Conservation (phyloP, 441 rosid genomes). For the Gossypium aridum region DNA sequence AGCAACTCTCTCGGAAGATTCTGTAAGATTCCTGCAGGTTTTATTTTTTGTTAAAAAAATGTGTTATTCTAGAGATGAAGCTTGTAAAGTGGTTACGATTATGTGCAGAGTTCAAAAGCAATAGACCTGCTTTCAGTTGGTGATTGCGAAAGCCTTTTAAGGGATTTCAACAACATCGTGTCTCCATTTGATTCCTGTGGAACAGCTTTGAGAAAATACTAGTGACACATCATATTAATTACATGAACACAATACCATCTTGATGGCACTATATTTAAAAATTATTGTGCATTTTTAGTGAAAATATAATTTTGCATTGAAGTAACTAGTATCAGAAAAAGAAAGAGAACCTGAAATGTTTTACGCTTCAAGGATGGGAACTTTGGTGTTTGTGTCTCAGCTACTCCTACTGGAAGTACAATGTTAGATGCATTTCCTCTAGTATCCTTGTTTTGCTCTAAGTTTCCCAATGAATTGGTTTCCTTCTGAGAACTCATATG, state of each 20-base stretch:
- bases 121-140: constrained; percentile 61
- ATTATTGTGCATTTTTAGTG: neutral
- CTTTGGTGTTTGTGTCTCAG: constrained; percentile 28
- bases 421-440: constrained; percentile 22
- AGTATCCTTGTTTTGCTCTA: constrained; percentile 26
- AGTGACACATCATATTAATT: neutral
- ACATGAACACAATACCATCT: constrained; percentile 2
- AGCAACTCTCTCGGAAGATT: constrained; percentile 28
- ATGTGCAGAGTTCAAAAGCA: neutral
- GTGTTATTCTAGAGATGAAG: constrained; percentile 1
- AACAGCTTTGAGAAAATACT: constrained; percentile 3
- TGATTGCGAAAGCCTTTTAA: constrained; percentile 57
- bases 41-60: neutral
- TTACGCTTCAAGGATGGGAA: constrained; percentile 67
- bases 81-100: constrained; percentile 4
- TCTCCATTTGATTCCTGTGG: constrained; percentile 43
- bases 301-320: constrained; percentile 2
- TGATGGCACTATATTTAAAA: neutral
- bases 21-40: constrained; percentile 40
- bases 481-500: constrained; percentile 26
- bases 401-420: constrained; percentile 25
- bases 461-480: constrained; percentile 24
- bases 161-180: constrained; percentile 31
- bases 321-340: neutral
- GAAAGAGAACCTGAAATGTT: constrained; percentile 44